Conservation (phyloP, 768 basidiomycete genomes). For the Suillus occidentalis region DNA sequence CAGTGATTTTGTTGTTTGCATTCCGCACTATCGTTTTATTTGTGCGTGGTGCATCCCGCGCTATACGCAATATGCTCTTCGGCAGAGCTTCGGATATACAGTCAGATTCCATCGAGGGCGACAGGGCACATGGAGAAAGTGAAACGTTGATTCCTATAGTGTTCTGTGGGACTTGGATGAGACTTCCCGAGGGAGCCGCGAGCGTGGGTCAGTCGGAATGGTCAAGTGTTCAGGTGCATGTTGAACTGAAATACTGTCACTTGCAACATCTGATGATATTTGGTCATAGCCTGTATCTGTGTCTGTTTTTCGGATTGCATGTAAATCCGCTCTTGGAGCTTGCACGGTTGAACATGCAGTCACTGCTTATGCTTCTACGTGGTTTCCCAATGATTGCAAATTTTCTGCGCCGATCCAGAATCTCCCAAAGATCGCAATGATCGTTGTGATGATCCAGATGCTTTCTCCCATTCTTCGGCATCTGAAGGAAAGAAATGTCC, state of each 20-base stretch:
- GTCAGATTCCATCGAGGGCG: background rate
- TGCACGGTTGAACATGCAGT: background rate
- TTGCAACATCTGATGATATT: background rate
- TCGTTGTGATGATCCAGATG: background rate
- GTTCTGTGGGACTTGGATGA: background rate
- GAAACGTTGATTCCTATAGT: background rate
- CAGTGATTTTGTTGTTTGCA: background rate
- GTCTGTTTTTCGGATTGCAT: background rate
- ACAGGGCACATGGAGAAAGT: background rate
- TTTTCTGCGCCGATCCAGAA: background rate
- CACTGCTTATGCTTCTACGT: background rate
- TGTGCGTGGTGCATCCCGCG: background rate
- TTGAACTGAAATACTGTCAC: background rate
- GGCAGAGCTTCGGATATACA: background rate
- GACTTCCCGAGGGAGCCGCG: background rate
- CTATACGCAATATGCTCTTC: background rate
- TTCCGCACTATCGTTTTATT: background rate
- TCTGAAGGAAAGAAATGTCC: background rate
- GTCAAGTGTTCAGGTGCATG: background rate
- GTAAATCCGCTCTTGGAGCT: background rate
- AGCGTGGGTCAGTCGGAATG: background rate
- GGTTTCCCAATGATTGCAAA: background rate
- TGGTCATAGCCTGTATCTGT: background rate
- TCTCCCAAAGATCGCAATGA: background rate
- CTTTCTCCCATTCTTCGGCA: background rate